Conservation (phyloP, 257 asterid species). For the Plantago major region DNA sequence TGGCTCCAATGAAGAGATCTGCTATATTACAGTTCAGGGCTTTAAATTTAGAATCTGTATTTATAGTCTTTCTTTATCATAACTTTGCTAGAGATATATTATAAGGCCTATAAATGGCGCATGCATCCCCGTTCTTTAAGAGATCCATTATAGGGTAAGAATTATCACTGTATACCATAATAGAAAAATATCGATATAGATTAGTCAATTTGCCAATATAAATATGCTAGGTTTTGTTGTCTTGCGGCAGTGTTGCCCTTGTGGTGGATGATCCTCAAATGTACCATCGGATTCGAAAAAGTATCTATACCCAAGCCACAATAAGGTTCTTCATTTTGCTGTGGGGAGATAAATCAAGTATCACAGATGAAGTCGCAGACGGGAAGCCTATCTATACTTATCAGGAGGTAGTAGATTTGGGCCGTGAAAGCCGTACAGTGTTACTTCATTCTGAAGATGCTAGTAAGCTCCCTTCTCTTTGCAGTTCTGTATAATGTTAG, state of each 20-base stretch:
- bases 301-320: conserved; percentile 45
- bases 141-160: not conserved
- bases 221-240: conserved; percentile 19
- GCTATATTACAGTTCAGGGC: no score
- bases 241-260: conserved; percentile 65
- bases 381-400: conserved; percentile 56
- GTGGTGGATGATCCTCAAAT: conserved; percentile 73
- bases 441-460: conserved; percentile 57
- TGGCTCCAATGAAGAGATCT: no score
- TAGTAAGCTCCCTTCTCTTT: conserved; percentile 42
- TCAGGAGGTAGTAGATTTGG: conserved; percentile 64
- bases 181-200: not conserved
- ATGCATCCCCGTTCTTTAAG: not conserved
- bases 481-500: conserved; percentile 3
- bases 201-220: not conserved
- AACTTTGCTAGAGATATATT: conserved; percentile 6
- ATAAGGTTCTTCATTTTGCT: conserved; percentile 61
- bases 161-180: not conserved
- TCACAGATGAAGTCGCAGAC: conserved; percentile 31
- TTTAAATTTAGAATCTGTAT: no score
- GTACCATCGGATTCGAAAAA: conserved; percentile 44
- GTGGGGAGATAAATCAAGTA: conserved; percentile 82
- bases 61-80: not conserved
- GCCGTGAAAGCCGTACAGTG: conserved; percentile 47
- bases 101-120: not conserved